Evolutionary conservation across 1,284 basidiomycete genomes (phyloP).

Genomic region (Naganishia sp.): DNA sequence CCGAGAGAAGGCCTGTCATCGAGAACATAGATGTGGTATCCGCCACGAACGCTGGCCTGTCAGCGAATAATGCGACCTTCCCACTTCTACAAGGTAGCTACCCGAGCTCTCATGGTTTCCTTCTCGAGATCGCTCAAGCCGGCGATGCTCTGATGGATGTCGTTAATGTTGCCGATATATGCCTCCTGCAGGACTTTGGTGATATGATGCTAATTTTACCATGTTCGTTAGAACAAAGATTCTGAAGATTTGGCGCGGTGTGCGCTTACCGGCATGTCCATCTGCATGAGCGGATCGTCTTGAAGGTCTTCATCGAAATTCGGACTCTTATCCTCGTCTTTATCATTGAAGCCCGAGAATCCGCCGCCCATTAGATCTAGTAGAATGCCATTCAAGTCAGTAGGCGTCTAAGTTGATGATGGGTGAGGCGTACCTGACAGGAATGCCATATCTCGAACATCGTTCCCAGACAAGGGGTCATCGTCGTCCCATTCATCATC

Average conservation of each 20-base stretch:
- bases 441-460: constrained; percentile 56
- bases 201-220: constrained; percentile 41
- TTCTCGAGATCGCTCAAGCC: constrained; percentile 70
- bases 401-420: constrained; percentile 61
- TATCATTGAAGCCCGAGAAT: constrained; percentile 61
- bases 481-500: constrained; percentile 89
- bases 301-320: constrained; percentile 89
- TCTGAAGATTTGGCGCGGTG: neutral
- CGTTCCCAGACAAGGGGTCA: constrained; percentile 58
- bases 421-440: constrained; percentile 50
- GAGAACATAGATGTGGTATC: too few relatives aligned
- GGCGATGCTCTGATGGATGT: constrained; percentile 66
- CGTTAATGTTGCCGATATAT: constrained; percentile 65
- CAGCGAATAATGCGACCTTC: too few relatives aligned
- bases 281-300: constrained; percentile 79
- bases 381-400: constrained; percentile 40
- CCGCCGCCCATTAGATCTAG: constrained; percentile 59
- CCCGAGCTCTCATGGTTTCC: constrained; percentile 57
- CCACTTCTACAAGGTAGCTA: neutral
- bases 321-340: constrained; percentile 64
- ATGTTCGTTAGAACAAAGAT: neutral
- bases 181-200: constrained; percentile 64
- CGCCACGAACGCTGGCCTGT: too few relatives aligned
- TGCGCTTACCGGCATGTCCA: constrained; percentile 76
- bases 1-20: too few relatives aligned